Evolutionary conservation across 2,329 filamentous ascomycete genomes (phyloP).

Genomic region (Colletotrichum caudatum): DNA sequence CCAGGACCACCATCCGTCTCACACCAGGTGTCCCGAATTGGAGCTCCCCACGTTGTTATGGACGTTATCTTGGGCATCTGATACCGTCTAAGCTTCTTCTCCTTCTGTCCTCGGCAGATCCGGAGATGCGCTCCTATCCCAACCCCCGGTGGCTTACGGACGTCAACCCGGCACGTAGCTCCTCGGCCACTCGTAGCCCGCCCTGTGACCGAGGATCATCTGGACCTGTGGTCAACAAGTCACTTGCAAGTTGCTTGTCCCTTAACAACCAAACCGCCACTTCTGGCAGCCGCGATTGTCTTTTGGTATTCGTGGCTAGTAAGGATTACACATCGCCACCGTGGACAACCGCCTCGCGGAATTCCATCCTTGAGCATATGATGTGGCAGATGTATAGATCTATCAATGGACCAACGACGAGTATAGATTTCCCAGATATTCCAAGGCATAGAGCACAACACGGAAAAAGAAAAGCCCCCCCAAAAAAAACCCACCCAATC

Average conservation of each 20-base stretch:
- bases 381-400: slow-evolving; percentile 4
- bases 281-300: no score
- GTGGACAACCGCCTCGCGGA: neutral
- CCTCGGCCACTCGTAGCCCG: neutral
- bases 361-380: slow-evolving; percentile 14
- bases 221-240: neutral
- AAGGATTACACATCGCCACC: neutral
- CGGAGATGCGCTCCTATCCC: neutral
- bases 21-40: neutral
- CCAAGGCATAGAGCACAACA: neutral
- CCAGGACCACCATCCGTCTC: neutral
- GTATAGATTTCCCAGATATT: neutral
- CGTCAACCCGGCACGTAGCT: neutral
- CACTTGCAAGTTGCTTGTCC: neutral
- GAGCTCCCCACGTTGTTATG: neutral
- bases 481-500: neutral
- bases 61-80: neutral
- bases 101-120: neutral
- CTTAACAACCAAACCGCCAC: neutral
- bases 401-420: neutral
- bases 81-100: neutral
- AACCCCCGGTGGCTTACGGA: no score
- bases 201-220: slow-evolving; percentile 5
- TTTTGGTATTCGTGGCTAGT: neutral
- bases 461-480: neutral